Evolutionary conservation across 352 stramenopile genomes (phyloP).

Genomic region (Salisapilia sapeloensis): DNA sequence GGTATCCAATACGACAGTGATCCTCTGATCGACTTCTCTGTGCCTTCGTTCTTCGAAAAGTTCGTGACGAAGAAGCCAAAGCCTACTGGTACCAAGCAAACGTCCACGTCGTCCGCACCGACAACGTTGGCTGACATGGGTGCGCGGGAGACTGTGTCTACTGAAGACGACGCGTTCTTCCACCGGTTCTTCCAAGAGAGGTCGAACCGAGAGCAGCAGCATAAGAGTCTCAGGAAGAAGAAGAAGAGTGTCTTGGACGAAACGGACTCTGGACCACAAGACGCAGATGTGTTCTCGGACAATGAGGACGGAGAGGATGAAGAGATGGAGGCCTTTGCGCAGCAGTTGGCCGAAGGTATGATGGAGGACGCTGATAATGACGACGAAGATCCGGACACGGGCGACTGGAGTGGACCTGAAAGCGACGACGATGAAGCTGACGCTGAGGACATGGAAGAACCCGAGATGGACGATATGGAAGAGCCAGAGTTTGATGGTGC

Average conservation of each 20-base stretch:
- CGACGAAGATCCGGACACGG: slow-evolving; percentile 61
- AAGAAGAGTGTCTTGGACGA: slow-evolving; percentile 17
- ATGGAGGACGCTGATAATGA: slow-evolving; percentile 71
- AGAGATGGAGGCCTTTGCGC: slow-evolving; percentile 78
- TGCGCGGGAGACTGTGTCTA: slow-evolving; percentile 5
- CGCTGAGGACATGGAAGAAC: slow-evolving; percentile 11
- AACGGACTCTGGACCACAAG: slow-evolving; percentile 13
- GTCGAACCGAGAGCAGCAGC: slow-evolving; percentile 22
- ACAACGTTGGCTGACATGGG: slow-evolving; percentile 1
- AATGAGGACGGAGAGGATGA: slow-evolving; percentile 56
- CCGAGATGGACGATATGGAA: slow-evolving; percentile 10
- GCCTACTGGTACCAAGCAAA: slow-evolving; percentile 15
- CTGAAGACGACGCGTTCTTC: slow-evolving; percentile 82
- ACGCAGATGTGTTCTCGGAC: slow-evolving; percentile 40
- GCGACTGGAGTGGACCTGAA: slow-evolving; percentile 34
- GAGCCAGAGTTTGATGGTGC: slow-evolving; percentile 12
- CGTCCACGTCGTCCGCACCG: slow-evolving; percentile 1
- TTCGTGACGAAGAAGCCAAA: slow-evolving; percentile 97
- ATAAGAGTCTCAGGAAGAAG: slow-evolving; percentile 10
- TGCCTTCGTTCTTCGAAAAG: slow-evolving; percentile 95
- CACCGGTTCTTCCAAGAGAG: slow-evolving; percentile 89
- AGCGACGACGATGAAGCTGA: slow-evolving; percentile 25
- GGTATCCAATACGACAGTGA: slow-evolving; percentile 89
- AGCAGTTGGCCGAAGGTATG: slow-evolving; percentile 78
- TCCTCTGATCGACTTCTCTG: slow-evolving; percentile 93